Evolutionary conservation across 2,329 filamentous ascomycete species (phyloP).

Genomic region (Penicillium sp.): DNA sequence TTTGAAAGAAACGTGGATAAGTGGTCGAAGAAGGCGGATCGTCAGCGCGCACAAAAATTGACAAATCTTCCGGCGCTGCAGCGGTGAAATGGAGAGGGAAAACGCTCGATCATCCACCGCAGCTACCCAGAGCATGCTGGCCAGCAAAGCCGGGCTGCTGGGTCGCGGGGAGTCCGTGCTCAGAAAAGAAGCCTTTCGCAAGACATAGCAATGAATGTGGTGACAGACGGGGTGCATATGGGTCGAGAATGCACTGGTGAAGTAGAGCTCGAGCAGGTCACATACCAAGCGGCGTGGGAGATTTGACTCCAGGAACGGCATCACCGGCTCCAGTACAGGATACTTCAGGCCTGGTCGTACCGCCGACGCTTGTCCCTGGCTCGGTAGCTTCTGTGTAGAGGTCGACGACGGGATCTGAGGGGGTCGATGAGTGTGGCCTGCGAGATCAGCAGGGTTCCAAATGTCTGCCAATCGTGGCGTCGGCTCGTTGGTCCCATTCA

Average conservation of each 20-base stretch:
- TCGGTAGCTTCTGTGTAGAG: slow-evolving; percentile 56
- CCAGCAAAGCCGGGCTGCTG: slow-evolving; percentile 81
- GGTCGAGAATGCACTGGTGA: slow-evolving; percentile 81
- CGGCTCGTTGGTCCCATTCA: slow-evolving; percentile 26
- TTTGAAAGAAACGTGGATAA: slow-evolving; percentile 70
- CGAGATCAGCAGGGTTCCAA: slow-evolving; percentile 32
- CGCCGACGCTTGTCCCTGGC: slow-evolving; percentile 51
- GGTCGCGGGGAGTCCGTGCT: slow-evolving; percentile 74
- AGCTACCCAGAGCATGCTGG: slow-evolving; percentile 95
- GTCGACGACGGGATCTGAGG: slow-evolving; percentile 35
- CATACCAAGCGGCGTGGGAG: slow-evolving; percentile 78
- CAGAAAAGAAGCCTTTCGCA: slow-evolving; percentile 82
- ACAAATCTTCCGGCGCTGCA: slow-evolving; percentile 78
- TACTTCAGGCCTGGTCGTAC: slow-evolving; percentile 60
- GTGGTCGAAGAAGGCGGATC: slow-evolving; percentile 76
- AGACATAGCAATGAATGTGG: slow-evolving; percentile 84
- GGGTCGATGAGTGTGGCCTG: slow-evolving; percentile 25
- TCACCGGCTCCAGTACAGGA: slow-evolving; percentile 76
- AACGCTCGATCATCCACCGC: slow-evolving; percentile 90
- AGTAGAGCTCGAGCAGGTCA: slow-evolving; percentile 86
- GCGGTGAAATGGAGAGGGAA: slow-evolving; percentile 78
- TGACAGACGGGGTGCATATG: slow-evolving; percentile 89
- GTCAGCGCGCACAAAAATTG: slow-evolving; percentile 85
- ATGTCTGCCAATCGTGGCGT: slow-evolving; percentile 31
- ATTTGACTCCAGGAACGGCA: slow-evolving; percentile 76